Base-by-base conservation (phyloP, 768 basidiomycete genomes). In the Mrakia frigida region DNA sequence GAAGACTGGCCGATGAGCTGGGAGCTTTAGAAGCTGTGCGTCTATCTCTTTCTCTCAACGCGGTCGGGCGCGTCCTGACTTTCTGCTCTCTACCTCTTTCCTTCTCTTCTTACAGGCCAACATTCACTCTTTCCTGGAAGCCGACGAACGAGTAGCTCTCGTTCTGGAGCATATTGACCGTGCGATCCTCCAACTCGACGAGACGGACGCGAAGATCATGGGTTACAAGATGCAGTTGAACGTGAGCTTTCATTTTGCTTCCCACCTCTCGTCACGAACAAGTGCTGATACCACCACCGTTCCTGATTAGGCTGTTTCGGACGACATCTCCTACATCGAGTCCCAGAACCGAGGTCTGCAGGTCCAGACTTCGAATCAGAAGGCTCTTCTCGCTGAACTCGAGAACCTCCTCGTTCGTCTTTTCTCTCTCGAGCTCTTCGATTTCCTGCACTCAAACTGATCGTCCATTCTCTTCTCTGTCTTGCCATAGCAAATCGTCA, bases 141-240 rank as follows among this genome's bases (percentile, higher is more conserved):
- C 91, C 13, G 97, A 99, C 82, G 94, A 98, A 81, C 88, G 96
- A 41, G 89, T 99, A 74, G 87, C 86, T 60, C 84, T 90, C 13
- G 95, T 99, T 39, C 84, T 97, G 81, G 92, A 91, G 79, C 90
- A 88, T 81, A 88, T 99, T 80, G 95, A 98, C 75, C 91, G 94
- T 50, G 93, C 94, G 6, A 84, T 98, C 46, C 84, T 87, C 11
- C 95, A 98, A 83, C 86, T 98, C 59, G 94, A 98, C 81, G 89
- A 87, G 75, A 91, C 98, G 88, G 94, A 97, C 79, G 88, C 89
- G 73, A 87, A 92, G 65, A 88, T 99, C 70, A 92, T 92, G 0
- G 91, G 94, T 0, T 98, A 98, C 85, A 96, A 95, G 83, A 94
- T 98, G 75, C 95, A 98, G 83, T 84, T 99, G 53, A 96, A 97